These are phyloP conservation scores for Naumovozyma castellii DNA, from an alignment of 805 yeast species.

Conservation along the genomic window DNA sequence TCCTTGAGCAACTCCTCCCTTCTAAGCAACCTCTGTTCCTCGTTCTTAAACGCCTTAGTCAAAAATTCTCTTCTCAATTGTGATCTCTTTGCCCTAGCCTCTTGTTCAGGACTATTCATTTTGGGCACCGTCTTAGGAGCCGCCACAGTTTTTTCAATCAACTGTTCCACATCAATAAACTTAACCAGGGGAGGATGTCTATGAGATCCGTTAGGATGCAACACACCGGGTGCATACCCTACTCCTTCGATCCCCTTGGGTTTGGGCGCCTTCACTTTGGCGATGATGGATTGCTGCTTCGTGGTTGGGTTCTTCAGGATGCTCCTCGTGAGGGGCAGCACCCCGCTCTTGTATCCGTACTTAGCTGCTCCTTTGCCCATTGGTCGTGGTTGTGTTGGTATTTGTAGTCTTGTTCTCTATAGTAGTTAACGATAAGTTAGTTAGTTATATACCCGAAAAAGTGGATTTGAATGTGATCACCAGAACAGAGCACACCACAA, in stretches of 20 bases:
- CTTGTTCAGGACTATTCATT: conserved; percentile 15
- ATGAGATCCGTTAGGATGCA: conserved; percentile 54
- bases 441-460: no score
- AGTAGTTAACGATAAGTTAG: no score
- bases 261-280: conserved; percentile 38
- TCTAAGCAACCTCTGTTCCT: conserved; percentile 40
- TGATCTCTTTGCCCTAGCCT: conserved; percentile 31
- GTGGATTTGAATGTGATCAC: no score
- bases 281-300: conserved; percentile 33
- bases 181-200: conserved; percentile 47
- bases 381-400: no score
- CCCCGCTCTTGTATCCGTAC: conserved; percentile 60
- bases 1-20: conserved; percentile 21
- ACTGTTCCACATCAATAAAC: conserved; percentile 49
- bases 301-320: conserved; percentile 60
- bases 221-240: conserved; percentile 64
- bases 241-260: conserved; percentile 34
- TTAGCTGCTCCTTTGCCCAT: conserved; percentile 43
- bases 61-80: conserved; percentile 66
- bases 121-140: conserved; percentile 29
- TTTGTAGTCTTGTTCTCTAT: no score
- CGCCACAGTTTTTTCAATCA: conserved; percentile 46
- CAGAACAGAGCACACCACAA: neutral
- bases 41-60: conserved; percentile 48
- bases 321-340: conserved; percentile 68